Evolutionary conservation across 1,284 basidiomycete genomes (phyloP), one percentile per base, ranked within the genome.

Genomic region (Ustilago bromivora): DNA sequence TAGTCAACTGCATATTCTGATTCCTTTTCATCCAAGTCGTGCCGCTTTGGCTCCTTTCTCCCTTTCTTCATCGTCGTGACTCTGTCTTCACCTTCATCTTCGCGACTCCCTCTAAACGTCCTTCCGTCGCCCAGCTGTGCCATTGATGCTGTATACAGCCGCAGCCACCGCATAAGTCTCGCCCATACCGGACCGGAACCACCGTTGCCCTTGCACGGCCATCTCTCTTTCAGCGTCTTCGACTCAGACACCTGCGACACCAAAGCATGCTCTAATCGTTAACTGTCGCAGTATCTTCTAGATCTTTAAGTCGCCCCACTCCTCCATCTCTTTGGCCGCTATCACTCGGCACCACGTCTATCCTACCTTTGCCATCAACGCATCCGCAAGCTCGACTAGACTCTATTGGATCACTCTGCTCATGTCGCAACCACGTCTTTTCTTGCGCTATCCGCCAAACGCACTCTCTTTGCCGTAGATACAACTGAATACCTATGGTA

Each of bases 381-480:
- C 41, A 57, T 8, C 17, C 19, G 40, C 54, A n/a, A 35, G 11
- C 32, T 3, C n/a, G 32, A n/a, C 13, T 9, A 19, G 46, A 11
- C n/a, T 19, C 11, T 6, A n/a, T 49, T 23, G 46, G 38, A 40
- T 17, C 15, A 11, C 38, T 10, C 46, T 49, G 19, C 59, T 52
- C 40, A 68, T 68, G 59, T 47, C 62, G 12, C n/a, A 51, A 12
- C 11, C 23, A n/a, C 57, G 52, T n/a, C 34, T 56, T 10, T 28
- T 8, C 4, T 41, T 43, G 52, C 61, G 47, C 57, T 34, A 54
- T 47, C 38, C 59, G 40, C 43, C 4, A 34, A 46, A 55, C 73
- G 68, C 28, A 78, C 80, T 13, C 49, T 80, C n/a, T 80, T 80
- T 59, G 65, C 75, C 53, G 76, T 80, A 51, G 76, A 78, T n/a